A percentile compares a stretch with the other conserved stretches of the same genome.
Evolutionary conservation across 768 basidiomycete genomes (phyloP).

Genomic region (Piloderma croceum): DNA sequence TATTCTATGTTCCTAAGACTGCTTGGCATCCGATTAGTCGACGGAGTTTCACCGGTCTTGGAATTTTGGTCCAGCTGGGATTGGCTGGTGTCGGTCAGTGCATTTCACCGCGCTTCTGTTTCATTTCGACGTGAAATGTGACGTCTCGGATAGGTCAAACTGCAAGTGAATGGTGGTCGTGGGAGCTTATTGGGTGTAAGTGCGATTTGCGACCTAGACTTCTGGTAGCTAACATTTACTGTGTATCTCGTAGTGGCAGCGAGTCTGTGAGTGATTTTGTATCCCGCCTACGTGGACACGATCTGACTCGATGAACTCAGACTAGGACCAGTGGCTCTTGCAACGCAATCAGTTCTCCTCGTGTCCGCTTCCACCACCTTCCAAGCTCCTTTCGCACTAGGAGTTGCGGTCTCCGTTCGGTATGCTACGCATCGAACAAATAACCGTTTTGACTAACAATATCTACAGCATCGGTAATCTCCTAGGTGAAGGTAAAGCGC

Average conservation of each 20-base stretch:
- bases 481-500: conserved; percentile 72
- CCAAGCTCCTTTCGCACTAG: conserved; percentile 79
- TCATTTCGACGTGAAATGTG: background rate
- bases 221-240: background rate
- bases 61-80: conserved; percentile 68
- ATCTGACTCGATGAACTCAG: too few species aligned
- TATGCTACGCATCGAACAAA: conserved; percentile 24
- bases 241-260: conserved; percentile 44
- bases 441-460: background rate
- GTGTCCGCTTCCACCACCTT: conserved; percentile 71
- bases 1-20: conserved; percentile 54
- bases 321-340: conserved; percentile 74
- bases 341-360: conserved; percentile 83
- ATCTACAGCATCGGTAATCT: conserved; percentile 74
- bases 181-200: conserved; percentile 74
- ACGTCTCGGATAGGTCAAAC: conserved; percentile 49
- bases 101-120: background rate
- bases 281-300: conserved; percentile 10
- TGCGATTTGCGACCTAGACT: conserved; percentile 2
- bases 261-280: conserved; percentile 35
- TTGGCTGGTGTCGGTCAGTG: conserved; percentile 69
- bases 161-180: conserved; percentile 95
- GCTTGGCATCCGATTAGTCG: conserved; percentile 79
- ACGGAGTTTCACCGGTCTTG: conserved; percentile 61
- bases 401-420: conserved; percentile 83